These are phyloP conservation scores for Cymodocea nodosa DNA, from an alignment of 116 monocot genomes.

Conservation along the genomic window DNA sequence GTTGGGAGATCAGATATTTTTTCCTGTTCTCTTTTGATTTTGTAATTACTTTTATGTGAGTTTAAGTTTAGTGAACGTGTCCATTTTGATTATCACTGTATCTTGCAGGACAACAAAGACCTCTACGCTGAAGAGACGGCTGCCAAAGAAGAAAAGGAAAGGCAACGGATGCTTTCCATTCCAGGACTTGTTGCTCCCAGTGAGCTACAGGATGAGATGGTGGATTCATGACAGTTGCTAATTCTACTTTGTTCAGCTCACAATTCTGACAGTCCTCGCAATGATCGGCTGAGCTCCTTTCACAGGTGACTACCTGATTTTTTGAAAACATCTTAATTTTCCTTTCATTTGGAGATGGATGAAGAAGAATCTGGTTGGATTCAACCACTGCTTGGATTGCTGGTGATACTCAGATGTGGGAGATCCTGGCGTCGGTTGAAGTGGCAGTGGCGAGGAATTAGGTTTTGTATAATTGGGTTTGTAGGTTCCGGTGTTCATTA, in stretches of 20 bases:
- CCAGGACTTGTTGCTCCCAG: slow-evolving; percentile 94
- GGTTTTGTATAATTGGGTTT: slow-evolving; percentile 1
- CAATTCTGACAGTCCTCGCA: background rate
- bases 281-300: background rate
- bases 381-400: slow-evolving; percentile 6
- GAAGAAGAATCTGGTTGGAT: background rate
- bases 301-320: background rate
- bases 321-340: background rate
- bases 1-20: no score
- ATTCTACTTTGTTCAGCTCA: background rate
- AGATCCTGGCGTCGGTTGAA: slow-evolving; percentile 2
- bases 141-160: slow-evolving; percentile 75
- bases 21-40: no score
- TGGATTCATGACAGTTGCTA: slow-evolving; percentile 45
- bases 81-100: background rate
- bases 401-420: slow-evolving; percentile 1
- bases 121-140: slow-evolving; percentile 93
- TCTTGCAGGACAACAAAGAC: slow-evolving; percentile 87
- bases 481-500: background rate
- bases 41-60: no score
- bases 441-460: background rate
- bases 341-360: background rate
- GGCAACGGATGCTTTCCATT: slow-evolving; percentile 90
- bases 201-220: slow-evolving; percentile 98
- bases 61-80: no score